Evolutionary conservation across 2,329 filamentous ascomycete genomes (phyloP).

Genomic region (Biscogniauxia sp.): DNA sequence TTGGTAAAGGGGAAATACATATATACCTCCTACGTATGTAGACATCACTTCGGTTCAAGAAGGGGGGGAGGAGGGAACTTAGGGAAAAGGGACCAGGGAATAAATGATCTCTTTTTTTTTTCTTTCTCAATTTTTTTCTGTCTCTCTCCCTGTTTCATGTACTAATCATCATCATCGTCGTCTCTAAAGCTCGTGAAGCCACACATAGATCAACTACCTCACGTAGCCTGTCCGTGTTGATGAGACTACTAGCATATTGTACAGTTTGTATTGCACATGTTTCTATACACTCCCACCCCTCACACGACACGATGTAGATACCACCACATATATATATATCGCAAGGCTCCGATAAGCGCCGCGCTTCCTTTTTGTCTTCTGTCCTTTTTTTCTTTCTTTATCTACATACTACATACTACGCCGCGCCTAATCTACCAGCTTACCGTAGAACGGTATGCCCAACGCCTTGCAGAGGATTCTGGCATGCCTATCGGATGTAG

Average conservation of each 20-base stretch:
- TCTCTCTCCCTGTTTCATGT: background rate
- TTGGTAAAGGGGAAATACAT: background rate
- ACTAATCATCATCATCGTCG: background rate
- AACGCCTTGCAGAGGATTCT: slow-evolving; percentile 70
- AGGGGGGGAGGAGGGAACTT: background rate
- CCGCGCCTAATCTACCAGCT: slow-evolving; percentile 45
- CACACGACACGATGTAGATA: background rate
- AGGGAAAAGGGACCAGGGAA: background rate
- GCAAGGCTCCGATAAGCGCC: background rate
- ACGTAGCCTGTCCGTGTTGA: background rate
- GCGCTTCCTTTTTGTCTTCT: too few relatives aligned
- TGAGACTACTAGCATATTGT: slow-evolving; percentile 14
- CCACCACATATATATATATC: slow-evolving; percentile 11
- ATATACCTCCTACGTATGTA: background rate
- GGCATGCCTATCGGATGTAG: slow-evolving; percentile 80
- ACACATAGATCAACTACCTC: background rate
- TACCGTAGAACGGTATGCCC: slow-evolving; percentile 80
- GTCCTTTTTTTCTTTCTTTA: background rate
- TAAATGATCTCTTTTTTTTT: background rate
- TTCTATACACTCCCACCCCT: background rate
- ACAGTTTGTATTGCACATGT: slow-evolving; percentile 25
- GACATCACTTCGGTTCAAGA: background rate
- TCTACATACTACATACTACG: slow-evolving; percentile 14
- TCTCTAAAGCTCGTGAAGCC: background rate
- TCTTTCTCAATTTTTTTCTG: background rate